These are phyloP conservation scores for Penicillium sp. DNA, from an alignment of 2,329 filamentous ascomycete genomes.

Conservation along the genomic window DNA sequence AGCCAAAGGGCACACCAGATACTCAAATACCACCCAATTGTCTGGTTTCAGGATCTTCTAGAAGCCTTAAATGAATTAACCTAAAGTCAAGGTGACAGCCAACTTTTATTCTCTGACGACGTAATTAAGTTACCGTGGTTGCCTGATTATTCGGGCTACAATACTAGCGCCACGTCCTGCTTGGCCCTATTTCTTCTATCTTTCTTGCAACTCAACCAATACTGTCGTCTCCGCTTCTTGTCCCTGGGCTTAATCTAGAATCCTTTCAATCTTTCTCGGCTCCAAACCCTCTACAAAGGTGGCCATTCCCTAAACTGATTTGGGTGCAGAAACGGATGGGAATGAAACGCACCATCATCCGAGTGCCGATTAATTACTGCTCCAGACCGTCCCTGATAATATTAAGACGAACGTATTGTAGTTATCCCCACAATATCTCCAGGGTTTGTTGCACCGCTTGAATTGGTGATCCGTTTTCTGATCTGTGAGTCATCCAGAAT, in stretches of 20 bases:
- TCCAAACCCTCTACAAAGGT: background rate
- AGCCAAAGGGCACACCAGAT: background rate
- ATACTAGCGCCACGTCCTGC: background rate
- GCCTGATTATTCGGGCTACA: background rate
- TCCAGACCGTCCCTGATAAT: background rate
- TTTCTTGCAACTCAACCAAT: background rate
- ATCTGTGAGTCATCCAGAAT: background rate
- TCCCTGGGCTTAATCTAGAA: background rate
- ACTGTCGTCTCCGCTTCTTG: background rate
- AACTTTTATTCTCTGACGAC: background rate
- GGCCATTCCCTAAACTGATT: background rate
- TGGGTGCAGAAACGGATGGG: background rate
- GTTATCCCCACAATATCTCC: background rate
- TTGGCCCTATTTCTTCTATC: background rate
- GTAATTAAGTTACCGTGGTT: background rate
- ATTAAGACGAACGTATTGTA: background rate
- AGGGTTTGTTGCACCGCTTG: background rate
- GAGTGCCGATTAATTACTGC: background rate
- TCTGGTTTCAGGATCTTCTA: background rate
- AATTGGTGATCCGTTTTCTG: background rate
- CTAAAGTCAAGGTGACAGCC: background rate
- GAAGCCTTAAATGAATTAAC: background rate
- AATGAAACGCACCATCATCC: background rate
- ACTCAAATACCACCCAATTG: background rate
- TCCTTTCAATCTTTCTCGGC: background rate